phyloP scores from a whole-genome alignment of 2,329 filamentous ascomycete genomes.

The Botryotinia convoluta region DNA sequence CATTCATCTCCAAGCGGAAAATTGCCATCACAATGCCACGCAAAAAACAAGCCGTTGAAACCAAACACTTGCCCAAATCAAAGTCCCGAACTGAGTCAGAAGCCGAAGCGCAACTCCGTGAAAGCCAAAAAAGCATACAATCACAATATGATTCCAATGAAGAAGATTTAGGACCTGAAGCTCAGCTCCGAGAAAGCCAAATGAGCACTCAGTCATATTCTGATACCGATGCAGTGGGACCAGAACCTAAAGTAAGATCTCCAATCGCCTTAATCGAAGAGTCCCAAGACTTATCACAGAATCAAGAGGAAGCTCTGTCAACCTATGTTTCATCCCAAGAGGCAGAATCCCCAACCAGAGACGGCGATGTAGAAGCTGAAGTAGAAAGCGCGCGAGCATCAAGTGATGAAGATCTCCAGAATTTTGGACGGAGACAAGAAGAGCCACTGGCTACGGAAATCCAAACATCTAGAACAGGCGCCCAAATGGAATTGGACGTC shows the following conservation, averaged over 20 bases:
- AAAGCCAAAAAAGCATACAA: background rate
- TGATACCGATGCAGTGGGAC: background rate
- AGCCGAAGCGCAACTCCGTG: background rate
- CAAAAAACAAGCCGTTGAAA: background rate
- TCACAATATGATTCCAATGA: background rate
- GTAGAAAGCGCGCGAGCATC: background rate
- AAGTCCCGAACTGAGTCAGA: background rate
- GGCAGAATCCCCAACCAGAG: rapidly evolving
- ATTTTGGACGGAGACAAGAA: background rate
- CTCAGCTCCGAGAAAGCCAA: background rate
- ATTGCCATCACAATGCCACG: background rate
- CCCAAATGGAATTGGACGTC: background rate
- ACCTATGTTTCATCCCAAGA: background rate
- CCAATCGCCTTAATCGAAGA: background rate
- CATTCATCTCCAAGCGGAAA: background rate
- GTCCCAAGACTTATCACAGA: background rate
- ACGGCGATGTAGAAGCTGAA: background rate
- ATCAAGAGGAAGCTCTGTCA: background rate
- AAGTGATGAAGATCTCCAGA: background rate
- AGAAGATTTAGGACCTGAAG: background rate
- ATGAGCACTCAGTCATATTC: background rate
- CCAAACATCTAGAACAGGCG: background rate
- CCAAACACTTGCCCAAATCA: background rate
- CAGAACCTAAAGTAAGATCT: background rate
- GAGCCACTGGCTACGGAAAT: background rate